Percentiles rank a stretch among this genome's conserved stretches.
Evolutionary conservation across 1,284 basidiomycete genomes (phyloP).

Genomic region (Cryptococcus depauperatus): DNA sequence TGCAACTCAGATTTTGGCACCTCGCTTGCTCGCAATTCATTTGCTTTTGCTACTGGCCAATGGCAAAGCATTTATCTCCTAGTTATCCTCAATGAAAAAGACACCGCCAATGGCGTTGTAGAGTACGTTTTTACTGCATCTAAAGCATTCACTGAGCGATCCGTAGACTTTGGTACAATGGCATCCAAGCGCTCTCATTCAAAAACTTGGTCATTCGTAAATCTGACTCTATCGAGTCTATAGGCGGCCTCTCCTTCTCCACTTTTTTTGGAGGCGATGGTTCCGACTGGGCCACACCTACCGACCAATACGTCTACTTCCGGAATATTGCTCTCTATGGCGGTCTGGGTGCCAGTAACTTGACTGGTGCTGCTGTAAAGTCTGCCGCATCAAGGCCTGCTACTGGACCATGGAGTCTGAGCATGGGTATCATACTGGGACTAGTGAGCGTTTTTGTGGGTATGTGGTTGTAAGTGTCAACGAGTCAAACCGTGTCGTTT

Average conservation of each 20-base stretch:
- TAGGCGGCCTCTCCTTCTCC: constrained; percentile 43
- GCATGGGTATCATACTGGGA: not conserved
- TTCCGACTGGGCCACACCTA: constrained; percentile 38
- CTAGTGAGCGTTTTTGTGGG: constrained; percentile 1
- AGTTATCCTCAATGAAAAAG: constrained; percentile 40
- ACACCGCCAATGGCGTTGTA: constrained; percentile 36
- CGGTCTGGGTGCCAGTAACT: constrained; percentile 27
- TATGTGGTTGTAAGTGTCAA: constrained; percentile 3
- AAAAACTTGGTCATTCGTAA: constrained; percentile 38
- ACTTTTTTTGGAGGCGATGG: constrained; percentile 47
- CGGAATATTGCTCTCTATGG: constrained; percentile 37
- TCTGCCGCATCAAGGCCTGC: not conserved
- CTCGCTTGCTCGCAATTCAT: constrained; percentile 41
- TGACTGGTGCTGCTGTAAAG: constrained; percentile 13
- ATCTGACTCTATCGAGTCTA: constrained; percentile 20
- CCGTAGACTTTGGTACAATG: constrained; percentile 40
- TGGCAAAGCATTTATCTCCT: constrained; percentile 43
- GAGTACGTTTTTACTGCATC: constrained; percentile 18
- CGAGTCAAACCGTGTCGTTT: too few species aligned
- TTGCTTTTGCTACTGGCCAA: constrained; percentile 35
- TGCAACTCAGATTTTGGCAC: constrained; percentile 45
- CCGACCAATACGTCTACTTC: constrained; percentile 39
- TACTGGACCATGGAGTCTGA: not conserved
- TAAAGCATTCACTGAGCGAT: not conserved
- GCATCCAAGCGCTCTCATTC: constrained; percentile 34